Evolutionary conservation across 2,329 filamentous ascomycete genomes (phyloP).

Genomic region (Aureobasidium subglaciale): DNA sequence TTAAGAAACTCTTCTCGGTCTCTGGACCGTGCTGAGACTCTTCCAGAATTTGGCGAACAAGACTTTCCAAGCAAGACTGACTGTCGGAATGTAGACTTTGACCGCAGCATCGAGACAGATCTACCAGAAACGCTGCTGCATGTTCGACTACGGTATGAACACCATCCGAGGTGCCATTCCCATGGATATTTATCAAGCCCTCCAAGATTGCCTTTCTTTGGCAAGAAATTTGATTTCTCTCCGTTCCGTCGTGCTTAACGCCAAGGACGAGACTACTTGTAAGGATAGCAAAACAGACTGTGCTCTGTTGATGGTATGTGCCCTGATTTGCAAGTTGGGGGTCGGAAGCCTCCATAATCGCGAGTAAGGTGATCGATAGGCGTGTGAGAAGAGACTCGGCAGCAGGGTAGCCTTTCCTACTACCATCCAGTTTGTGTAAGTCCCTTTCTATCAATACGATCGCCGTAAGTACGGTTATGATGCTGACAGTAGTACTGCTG

Average conservation of each 20-base stretch:
- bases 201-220: neutral
- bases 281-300: neutral
- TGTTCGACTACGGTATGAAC: neutral
- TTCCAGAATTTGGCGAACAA: constrained; percentile 27
- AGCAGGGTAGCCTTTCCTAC: neutral
- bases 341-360: neutral
- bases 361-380: neutral
- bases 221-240: neutral
- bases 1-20: constrained; percentile 22
- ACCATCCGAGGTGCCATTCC: neutral
- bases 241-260: neutral
- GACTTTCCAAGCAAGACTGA: constrained; percentile 24
- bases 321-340: neutral
- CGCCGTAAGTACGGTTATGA: constrained; percentile 15
- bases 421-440: neutral
- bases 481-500: constrained; percentile 16
- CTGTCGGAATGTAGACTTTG: constrained; percentile 29
- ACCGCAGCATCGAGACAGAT: constrained; percentile 30
- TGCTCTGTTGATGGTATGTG: neutral
- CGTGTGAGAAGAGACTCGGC: constrained; percentile 1
- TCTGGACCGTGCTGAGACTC: constrained; percentile 24
- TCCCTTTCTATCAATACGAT: constrained; percentile 12
- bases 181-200: neutral
- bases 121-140: constrained; percentile 27
- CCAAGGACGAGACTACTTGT: constrained; percentile 7